Evolutionary conservation across 2,329 filamentous ascomycete genomes (phyloP).

Genomic region (Emydomyces testavorans): DNA sequence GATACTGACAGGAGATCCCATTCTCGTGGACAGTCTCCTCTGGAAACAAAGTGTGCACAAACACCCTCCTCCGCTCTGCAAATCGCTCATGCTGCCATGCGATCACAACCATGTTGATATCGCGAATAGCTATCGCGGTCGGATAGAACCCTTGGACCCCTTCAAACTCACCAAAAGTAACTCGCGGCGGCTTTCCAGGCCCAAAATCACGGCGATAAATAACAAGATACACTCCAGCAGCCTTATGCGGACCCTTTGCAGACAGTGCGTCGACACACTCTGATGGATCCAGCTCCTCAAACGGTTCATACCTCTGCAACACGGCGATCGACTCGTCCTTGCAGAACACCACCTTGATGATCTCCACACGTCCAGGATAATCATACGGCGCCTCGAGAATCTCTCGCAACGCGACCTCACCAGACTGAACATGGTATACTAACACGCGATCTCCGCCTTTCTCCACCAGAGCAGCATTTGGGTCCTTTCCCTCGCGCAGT

Average conservation of each 20-base stretch:
- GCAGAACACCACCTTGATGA: constrained; percentile 25
- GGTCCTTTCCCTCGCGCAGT: constrained; percentile 9
- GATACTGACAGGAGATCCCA: constrained; percentile 8
- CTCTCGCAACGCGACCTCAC: constrained; percentile 15
- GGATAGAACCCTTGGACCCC: constrained; percentile 4
- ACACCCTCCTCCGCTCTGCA: constrained; percentile 1
- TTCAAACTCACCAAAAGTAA: constrained; percentile 12
- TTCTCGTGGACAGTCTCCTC: neutral
- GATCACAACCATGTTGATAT: constrained; percentile 8
- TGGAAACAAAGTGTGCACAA: neutral
- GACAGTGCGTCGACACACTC: constrained; percentile 22
- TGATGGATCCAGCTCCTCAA: constrained; percentile 14
- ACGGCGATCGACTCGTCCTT: constrained; percentile 21
- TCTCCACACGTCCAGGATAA: constrained; percentile 22
- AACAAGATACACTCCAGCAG: constrained; percentile 23
- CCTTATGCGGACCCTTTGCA: constrained; percentile 23
- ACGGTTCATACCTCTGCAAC: constrained; percentile 25
- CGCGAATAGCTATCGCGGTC: constrained; percentile 12
- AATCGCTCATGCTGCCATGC: constrained; percentile 14
- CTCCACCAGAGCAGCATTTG: constrained; percentile 23
- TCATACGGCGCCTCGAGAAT: constrained; percentile 20
- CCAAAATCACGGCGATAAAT: constrained; percentile 17
- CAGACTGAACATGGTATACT: constrained; percentile 20
- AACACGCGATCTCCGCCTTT: constrained; percentile 24
- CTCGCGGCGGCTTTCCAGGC: neutral